phyloP scores from a whole-genome alignment of 2,329 filamentous ascomycete species.

The Penicillium sp. region DNA sequence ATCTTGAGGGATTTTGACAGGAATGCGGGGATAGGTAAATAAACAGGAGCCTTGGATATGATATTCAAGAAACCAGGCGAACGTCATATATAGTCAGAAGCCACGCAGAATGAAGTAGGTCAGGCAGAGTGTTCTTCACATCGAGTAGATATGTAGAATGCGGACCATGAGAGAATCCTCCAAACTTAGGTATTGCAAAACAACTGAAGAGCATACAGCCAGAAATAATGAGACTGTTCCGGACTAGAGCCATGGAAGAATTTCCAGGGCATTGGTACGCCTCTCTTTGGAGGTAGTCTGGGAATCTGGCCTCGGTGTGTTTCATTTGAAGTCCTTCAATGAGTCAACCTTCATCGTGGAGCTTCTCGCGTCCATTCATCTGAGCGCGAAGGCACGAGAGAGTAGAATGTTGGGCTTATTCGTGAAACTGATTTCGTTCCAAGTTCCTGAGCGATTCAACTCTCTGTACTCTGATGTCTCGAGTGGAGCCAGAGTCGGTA shows the following conservation, averaged over 20 bases:
- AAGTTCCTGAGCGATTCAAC: not conserved
- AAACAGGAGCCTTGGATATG: not conserved
- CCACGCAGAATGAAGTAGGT: not conserved
- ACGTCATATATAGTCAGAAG: not conserved
- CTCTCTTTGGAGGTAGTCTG: no score
- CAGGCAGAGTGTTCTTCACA: not conserved
- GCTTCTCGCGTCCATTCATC: not conserved
- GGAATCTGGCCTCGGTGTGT: no score
- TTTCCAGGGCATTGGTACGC: no score
- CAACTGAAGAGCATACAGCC: no score
- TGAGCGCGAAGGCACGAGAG: no score
- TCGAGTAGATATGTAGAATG: no score
- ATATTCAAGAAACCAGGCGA: not conserved
- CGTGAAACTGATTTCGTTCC: not conserved
- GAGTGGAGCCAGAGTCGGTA: not conserved
- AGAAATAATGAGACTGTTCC: no score
- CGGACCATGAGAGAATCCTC: no score
- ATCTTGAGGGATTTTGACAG: conserved; percentile 9
- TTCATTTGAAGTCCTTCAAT: no score
- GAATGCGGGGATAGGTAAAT: conserved; percentile 1
- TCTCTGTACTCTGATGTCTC: not conserved
- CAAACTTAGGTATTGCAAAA: no score
- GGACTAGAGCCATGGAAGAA: no score
- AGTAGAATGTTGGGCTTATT: not conserved
- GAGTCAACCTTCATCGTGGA: no score